Evolutionary conservation across 2,329 filamentous ascomycete species (phyloP), one percentile per base, ranked within the genome.

Genomic region (Hawksworthiomyces lignivorus): DNA sequence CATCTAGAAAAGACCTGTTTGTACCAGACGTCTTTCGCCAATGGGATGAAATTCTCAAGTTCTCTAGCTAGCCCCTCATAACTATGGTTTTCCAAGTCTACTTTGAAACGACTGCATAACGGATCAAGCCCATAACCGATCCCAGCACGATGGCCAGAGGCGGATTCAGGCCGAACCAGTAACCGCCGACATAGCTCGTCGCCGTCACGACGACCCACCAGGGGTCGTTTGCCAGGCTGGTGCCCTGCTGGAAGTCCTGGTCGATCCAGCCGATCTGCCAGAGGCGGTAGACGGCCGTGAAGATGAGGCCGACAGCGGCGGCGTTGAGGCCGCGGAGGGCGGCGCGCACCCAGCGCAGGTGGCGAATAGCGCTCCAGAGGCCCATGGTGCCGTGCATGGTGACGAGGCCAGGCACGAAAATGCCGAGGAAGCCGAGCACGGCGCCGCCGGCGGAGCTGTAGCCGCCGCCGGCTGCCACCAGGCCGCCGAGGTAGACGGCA

Each of bases 191-290:
- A 54, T 68, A 74, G 18, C 52, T 55, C 30, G 52, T 51, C 4
- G 73, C 71, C 2, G 76, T 69, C 2, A 80, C 67, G 4, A 79
- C 74, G 15, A 81, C 68, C 73, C 77, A 81, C 74, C 76, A 81
- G 1, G 77, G 75, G 46, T 81, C 77, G 28, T 67, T 62, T 0
- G 61, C 75, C 33, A 82, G 53, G 49, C 71, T 77, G 35, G 63
- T 68, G 0, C 77, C 77, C 3, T 54, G 53, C 43, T 63, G 60
- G 15, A 64, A 68, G 0, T 62, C 61, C 18, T 69, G 59, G 11
- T 72, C 73, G 6, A 82, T 57, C 45, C 70, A 79, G 0, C 78
- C 78, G 50, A 81, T 72, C 57, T 78, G 67, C 73, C 74, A 80
- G 7, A 82, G 57, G 3, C 75, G 62, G 47, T 82, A 82, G 1